phyloP scores from a whole-genome alignment of 306 rosid genomes.

The Quillaja saponaria region DNA sequence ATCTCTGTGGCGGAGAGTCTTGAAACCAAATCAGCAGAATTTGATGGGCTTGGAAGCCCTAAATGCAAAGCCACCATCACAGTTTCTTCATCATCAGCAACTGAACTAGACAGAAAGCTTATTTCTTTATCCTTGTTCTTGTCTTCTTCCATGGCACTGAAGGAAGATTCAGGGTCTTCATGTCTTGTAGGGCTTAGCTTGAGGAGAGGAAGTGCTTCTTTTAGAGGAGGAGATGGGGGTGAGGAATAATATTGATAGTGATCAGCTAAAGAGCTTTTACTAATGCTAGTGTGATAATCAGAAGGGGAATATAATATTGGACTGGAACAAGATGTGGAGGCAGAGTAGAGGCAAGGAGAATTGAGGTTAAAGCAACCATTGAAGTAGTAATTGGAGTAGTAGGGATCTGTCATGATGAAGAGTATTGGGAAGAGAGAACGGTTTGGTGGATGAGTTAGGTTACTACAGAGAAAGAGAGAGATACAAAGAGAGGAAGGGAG shows the following conservation, averaged over 20 bases:
- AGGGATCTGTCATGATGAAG: slow-evolving; percentile 68
- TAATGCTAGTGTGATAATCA: slow-evolving; percentile 17
- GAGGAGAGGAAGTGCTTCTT: slow-evolving; percentile 75
- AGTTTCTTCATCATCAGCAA: slow-evolving; percentile 33
- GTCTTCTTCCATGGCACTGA: slow-evolving; percentile 34
- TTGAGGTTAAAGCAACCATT: slow-evolving; percentile 61
- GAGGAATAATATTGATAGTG: slow-evolving; percentile 4
- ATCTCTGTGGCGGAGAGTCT: slow-evolving; percentile 48
- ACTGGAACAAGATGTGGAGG: slow-evolving; percentile 41
- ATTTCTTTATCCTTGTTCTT: slow-evolving; percentile 31
- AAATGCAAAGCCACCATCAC: slow-evolving; percentile 81
- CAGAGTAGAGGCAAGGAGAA: slow-evolving; percentile 36
- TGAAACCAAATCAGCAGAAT: slow-evolving; percentile 55
- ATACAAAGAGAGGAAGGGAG: slow-evolving; percentile 25
- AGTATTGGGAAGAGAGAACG: slow-evolving; percentile 7
- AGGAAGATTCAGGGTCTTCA: slow-evolving; percentile 43
- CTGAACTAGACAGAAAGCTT: slow-evolving; percentile 25
- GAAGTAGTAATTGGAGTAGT: slow-evolving; percentile 49
- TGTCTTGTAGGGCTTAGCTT: slow-evolving; percentile 54
- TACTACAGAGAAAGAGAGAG: slow-evolving; percentile 29
- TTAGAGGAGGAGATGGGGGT: slow-evolving; percentile 61
- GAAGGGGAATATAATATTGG: slow-evolving; percentile 41
- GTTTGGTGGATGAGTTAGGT: slow-evolving; percentile 42
- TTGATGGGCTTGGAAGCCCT: slow-evolving; percentile 66
- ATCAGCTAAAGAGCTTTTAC: slow-evolving; percentile 25